Evolutionary conservation across 164 flowering plant species (phyloP), one percentile per base, ranked within the genome.

Genomic region (Kalanchoe fedtschenkoi): DNA sequence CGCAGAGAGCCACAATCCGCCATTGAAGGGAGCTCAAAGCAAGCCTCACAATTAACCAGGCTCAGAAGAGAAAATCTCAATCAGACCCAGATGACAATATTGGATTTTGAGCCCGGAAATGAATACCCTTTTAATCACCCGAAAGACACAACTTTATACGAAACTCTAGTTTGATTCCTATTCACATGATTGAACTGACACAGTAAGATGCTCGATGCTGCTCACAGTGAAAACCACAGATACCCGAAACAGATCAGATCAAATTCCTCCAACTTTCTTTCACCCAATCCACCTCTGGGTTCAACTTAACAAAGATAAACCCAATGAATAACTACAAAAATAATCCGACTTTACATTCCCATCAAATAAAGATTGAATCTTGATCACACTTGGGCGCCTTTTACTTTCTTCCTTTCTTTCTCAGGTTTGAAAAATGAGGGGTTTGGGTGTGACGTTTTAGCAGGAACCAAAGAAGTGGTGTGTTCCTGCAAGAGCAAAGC

Each of bases 1-100:
- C 72, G 58, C 10, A 68, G 58, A 42, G 74, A 56, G 3, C 66
- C 71, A 65, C 57, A 46, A 39, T 83, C 86, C 42, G 80, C 78
- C 87, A 82, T 80, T 54, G 60, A 59, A 54, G 37, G n/a, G 33
- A 34, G 26, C 14, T 17, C 14, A 24, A 38, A 58, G 61, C 32
- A 58, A 33, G 39, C 28, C 17, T n/a, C 11, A 33, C 21, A 58
- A 32, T 26, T 1, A n/a, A n/a, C n/a, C n/a, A n/a, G n/a, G n/a
- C n/a, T n/a, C n/a, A n/a, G n/a, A n/a, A n/a, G n/a, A n/a, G n/a
- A n/a, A n/a, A n/a, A n/a, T n/a, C n/a, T n/a, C n/a, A n/a, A n/a
- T n/a, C n/a, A n/a, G n/a, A n/a, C n/a, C n/a, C 37, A 14, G 39
- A 33, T 17, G 61, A 34, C 15, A 58, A 58, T 38, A 58, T 33